A percentile compares a stretch with the other conserved stretches of the same genome.
Conservation (phyloP, 2,329 filamentous ascomycete species). For the Dendryphion nanum region DNA sequence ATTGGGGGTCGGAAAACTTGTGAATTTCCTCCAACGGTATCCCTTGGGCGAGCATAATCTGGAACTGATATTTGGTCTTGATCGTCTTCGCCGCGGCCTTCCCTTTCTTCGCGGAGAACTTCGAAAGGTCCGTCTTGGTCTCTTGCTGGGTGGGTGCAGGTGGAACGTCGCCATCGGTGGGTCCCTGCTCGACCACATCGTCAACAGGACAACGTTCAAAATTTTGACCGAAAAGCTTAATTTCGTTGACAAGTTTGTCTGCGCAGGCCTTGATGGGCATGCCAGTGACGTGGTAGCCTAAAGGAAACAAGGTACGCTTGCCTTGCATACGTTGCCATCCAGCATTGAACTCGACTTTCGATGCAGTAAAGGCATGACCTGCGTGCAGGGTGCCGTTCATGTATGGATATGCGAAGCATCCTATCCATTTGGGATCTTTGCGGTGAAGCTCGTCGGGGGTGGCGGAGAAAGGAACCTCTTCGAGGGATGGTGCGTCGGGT, state of each 20-base stretch:
- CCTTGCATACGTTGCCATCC: conserved; percentile 90
- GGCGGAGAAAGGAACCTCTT: conserved; percentile 75
- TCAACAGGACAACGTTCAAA: conserved; percentile 68
- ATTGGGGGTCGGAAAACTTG: conserved; percentile 82
- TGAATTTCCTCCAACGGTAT: conserved; percentile 88
- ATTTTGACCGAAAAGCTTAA: conserved; percentile 81
- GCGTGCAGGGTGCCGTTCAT: conserved; percentile 65
- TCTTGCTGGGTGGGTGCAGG: conserved; percentile 63
- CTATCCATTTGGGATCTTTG: conserved; percentile 89
- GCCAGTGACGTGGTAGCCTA: conserved; percentile 94
- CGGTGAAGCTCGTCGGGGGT: conserved; percentile 72
- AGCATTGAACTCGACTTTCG: conserved; percentile 88
- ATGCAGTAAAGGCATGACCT: conserved; percentile 87
- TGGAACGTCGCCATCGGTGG: conserved; percentile 43
- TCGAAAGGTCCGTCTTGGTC: conserved; percentile 78
- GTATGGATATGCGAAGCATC: conserved; percentile 65
- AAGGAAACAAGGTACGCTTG: conserved; percentile 81
- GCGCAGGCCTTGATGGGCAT: conserved; percentile 95
- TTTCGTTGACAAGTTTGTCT: conserved; percentile 89
- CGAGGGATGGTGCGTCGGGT: conserved; percentile 74
- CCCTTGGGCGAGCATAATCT: conserved; percentile 90
- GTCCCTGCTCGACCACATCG: conserved; percentile 45
- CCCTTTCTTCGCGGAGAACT: conserved; percentile 75
- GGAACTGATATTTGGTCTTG: conserved; percentile 93
- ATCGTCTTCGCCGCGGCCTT: conserved; percentile 88